phyloP scores from a whole-genome alignment of 495 filamentous ascomycete genomes.

The Penicillium bovifimosum region DNA sequence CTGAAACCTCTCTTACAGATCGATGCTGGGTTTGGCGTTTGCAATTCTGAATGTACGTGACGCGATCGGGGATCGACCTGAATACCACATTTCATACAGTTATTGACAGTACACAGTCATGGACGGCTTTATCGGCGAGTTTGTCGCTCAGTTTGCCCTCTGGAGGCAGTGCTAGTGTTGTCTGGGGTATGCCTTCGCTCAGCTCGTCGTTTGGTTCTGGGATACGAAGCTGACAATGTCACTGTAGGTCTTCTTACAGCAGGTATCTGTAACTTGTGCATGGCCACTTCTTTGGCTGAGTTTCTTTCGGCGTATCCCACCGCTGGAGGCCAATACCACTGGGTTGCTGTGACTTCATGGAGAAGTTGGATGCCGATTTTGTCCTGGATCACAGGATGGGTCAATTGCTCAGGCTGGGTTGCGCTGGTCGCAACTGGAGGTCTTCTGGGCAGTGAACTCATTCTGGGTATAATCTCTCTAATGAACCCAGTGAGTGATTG shows the following conservation, averaged over 20 bases:
- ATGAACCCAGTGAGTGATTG: conserved; percentile 42
- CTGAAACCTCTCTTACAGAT: conserved; percentile 20
- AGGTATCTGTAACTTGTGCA: conserved; percentile 65
- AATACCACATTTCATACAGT: not conserved
- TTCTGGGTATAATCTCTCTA: conserved; percentile 53
- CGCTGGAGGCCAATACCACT: conserved; percentile 66
- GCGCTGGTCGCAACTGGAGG: conserved; percentile 46
- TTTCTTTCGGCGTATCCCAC: conserved; percentile 71
- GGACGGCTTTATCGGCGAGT: conserved; percentile 49
- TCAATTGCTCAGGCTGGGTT: conserved; percentile 71
- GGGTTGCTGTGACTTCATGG: conserved; percentile 59
- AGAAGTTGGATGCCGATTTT: conserved; percentile 55
- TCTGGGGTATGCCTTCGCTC: conserved; percentile 39
- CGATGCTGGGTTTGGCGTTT: conserved; percentile 51
- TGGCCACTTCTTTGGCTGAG: conserved; percentile 66
- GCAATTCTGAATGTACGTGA: conserved; percentile 47
- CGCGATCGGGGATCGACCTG: not conserved
- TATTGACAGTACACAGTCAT: conserved; percentile 32
- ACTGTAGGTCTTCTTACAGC: conserved; percentile 56
- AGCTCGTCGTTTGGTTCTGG: not conserved
- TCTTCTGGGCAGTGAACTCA: conserved; percentile 51
- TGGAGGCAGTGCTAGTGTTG: conserved; percentile 42
- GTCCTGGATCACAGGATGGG: conserved; percentile 70
- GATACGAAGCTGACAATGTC: not conserved
- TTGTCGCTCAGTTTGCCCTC: conserved; percentile 45